These are phyloP conservation scores for Opeltia flavorubescens DNA, from an alignment of 495 filamentous ascomycete genomes.

Conservation along the genomic window DNA sequence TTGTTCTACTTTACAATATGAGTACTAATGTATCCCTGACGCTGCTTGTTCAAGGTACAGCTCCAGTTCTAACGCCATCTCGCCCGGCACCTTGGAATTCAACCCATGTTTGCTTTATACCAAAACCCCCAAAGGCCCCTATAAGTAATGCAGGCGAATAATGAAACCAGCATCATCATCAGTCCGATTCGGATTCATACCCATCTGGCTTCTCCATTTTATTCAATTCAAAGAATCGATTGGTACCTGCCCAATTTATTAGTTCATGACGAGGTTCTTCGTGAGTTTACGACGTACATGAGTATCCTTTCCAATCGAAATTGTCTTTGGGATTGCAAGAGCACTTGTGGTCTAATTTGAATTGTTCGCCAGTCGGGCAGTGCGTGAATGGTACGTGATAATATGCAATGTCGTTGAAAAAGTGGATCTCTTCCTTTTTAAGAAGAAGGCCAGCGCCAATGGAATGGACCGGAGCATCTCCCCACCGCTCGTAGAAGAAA, in stretches of 20 bases:
- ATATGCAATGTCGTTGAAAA: conserved; percentile 98
- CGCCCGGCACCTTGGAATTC: background rate
- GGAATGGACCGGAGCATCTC: conserved; percentile 85
- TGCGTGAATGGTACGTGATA: conserved; percentile 99
- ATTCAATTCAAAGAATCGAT: conserved; percentile 71
- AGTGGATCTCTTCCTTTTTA: conserved; percentile 86
- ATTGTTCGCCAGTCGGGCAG: conserved; percentile 79
- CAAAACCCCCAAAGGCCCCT: background rate
- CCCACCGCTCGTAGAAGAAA: conserved; percentile 92
- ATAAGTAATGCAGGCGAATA: too few relatives aligned
- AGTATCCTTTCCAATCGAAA: conserved; percentile 98
- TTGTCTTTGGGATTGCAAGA: conserved; percentile 91
- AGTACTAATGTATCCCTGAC: background rate
- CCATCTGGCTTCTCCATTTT: conserved; percentile 66
- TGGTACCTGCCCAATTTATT: conserved; percentile 43
- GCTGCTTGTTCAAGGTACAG: too few relatives aligned
- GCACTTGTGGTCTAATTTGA: conserved; percentile 68
- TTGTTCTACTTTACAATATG: background rate
- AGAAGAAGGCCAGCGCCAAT: conserved; percentile 79
- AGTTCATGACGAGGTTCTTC: background rate
- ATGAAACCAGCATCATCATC: conserved; percentile 2
- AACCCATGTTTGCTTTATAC: background rate
- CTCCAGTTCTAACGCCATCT: background rate
- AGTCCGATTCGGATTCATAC: conserved; percentile 56
- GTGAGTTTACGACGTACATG: conserved; percentile 46